Evolutionary conservation across 495 filamentous ascomycete species (phyloP).

Genomic region (Penicillium herquei): DNA sequence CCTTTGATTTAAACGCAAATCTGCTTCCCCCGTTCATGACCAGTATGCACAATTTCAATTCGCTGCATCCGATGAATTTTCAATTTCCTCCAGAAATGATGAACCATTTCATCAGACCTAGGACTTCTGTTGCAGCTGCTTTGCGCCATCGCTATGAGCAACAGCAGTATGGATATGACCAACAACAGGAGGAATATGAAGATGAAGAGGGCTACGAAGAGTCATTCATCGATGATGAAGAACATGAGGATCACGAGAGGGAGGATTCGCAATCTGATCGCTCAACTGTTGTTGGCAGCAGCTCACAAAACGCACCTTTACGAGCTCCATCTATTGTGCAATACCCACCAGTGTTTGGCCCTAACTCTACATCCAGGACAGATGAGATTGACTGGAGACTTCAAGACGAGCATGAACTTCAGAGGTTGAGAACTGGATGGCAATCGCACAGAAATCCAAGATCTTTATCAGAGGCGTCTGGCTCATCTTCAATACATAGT

Average conservation of each 20-base stretch:
- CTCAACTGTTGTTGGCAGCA: constrained; percentile 10
- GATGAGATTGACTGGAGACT: neutral
- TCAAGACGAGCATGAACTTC: constrained; percentile 5
- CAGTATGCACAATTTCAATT: too few species aligned
- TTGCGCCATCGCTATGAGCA: neutral
- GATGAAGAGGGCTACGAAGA: constrained; percentile 38
- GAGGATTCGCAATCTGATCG: constrained; percentile 14
- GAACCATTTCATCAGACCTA: too few species aligned
- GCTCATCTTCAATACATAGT: neutral
- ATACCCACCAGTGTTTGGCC: neutral
- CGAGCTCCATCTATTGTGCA: constrained; percentile 1
- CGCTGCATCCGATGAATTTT: too few species aligned
- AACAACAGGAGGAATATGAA: constrained; percentile 17
- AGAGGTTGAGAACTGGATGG: neutral
- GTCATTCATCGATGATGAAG: constrained; percentile 42
- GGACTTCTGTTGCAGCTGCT: too few species aligned
- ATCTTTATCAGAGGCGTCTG: neutral
- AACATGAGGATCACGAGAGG: constrained; percentile 11
- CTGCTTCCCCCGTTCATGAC: too few species aligned
- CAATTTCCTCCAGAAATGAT: too few species aligned
- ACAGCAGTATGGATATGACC: neutral
- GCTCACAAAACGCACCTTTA: neutral
- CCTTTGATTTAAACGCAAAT: too few species aligned
- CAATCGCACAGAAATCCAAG: neutral
- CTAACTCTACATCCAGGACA: neutral